Base-by-base conservation (phyloP, 495 filamentous ascomycete genomes). In the Xylaria longipes region DNA sequence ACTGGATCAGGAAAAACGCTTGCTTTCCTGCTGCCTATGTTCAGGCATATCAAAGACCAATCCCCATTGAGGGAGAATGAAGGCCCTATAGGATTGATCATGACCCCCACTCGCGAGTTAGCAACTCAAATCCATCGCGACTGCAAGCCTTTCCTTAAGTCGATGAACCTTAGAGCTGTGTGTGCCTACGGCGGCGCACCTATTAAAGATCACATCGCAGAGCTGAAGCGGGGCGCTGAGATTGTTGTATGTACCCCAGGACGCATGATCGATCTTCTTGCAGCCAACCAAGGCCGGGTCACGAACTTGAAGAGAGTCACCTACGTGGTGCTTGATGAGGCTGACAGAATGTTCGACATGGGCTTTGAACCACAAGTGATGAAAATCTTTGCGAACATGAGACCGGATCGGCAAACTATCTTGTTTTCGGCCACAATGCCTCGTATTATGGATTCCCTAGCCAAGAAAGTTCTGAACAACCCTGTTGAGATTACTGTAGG, bases 261-360 rank as follows among this genome's bases (percentile, higher is more conserved):
- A n/a, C 93, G 97, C 15, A 92, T 98, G 87, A 97, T 99, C 74
- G 96, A 98, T 86, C 86, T 98, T 0, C 86, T 99, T 17, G 93
- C 94, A 29, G 94, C 94, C 29, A 99, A 99, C 79, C 90, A 90
- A 60, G 96, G 96, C 6, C 87, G 97, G 71, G 95, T 98, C 15
- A 97, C 94, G 1, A 98, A 97, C 76, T 85, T 98, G 27, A 90
- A 88, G 61, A 86, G 97, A 45, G 93, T 97, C 45, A 97, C 94
- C 0, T 98, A 97, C 75, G 86, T 97, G 20, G 96, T 98, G 20
- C 87, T 99, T 43, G 97, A 99, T 76, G 97, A 99, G 80, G 97
- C 97, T 25, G 97, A 99, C 76, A 91, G 97, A 56, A 99, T 99
- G 97, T 98, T 98, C 75, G 97, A 99, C 79, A 98, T 99, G 97